Evolutionary conservation across 2,329 filamentous ascomycete species (phyloP), one percentile per base, ranked within the genome.

Genomic region (Spiromastix sp.): DNA sequence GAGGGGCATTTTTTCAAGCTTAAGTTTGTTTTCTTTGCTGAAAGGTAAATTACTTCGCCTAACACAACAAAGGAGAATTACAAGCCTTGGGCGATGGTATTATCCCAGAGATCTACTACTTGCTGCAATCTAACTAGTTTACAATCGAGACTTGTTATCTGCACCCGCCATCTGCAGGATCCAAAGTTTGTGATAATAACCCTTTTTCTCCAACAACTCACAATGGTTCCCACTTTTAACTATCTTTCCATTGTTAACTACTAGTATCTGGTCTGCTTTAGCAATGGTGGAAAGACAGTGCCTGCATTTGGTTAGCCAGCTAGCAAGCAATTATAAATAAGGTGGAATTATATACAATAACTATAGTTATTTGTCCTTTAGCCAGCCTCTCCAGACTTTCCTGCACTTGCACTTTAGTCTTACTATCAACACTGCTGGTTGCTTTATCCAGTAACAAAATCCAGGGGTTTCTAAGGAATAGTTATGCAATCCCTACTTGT

Each of bases 231-330:
- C 21, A 7, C n/a, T 24, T 49, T 81, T 77, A 10, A 72, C 62
- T 30, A 81, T 66, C 41, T 68, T 61, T 6, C 78, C 78, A 32
- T 74, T 64, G 29, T 71, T 66, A 26, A 82, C 65, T 4, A 82
- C 78, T 34, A 81, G 68, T 38, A 82, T 81, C 13, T 68, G 64
- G 43, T 82, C 75, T 2, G 77, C 76, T 41, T 77, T 77, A 63
- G 76, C 74, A 34, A 81, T 73, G 1, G 77, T 82, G 2, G 77
- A 79, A 18, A 81, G 61, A 6, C 77, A 72, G 51, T 81, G 77
- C 0, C 72, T 76, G 13, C 5, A 20, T 13, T 17, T 16, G 8
- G 13, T 32, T 16, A 20, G 12, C 17, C 16, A 17, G 8, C 5
- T 7, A 9, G 5, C 5, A 17, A 10, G 17, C 8, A 49, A 39